Evolutionary conservation across 2,329 filamentous ascomycete species (phyloP), one percentile per base, ranked within the genome.

Genomic region (Trichoderma sp.): DNA sequence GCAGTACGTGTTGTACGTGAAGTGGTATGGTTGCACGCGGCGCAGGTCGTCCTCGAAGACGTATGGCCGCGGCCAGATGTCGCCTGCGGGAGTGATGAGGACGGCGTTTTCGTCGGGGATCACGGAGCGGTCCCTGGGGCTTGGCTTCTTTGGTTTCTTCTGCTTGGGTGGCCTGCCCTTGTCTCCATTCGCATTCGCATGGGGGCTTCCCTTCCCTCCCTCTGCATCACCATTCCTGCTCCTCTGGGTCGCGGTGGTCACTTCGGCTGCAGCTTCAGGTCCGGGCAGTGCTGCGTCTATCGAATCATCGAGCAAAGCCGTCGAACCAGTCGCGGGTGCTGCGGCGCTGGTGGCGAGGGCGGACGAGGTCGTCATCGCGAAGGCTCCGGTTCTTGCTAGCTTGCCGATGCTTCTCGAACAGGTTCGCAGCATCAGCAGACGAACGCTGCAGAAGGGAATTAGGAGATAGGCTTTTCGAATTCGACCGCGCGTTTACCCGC

Each of bases 1-100:
- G 85, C 93, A 96, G 83, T 90, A 94, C 0, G 95, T 98, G 79
- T 97, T 97, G 85, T 98, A 98, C 3, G 95, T 98, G 81, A 88
- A 98, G 80, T 96, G 90, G 79, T 99, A 98, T 4, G 95, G 95
- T 57, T 87, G 87, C 36, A 98, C 92, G 74, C 94, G 91, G 65
- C 95, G 91, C 73, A 99, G 84, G 9, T 93, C 94, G 76, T 92
- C 91, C 76, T 97, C 92, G 73, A 97, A 85, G 77, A 92, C 92
- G 82, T 98, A 98, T 0, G 94, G 94, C 71, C 84, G 82, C 9
- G 87, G 88, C 85, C 84, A 86, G 26, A 82, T 75, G 67, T 83
- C 79, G 34, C 77, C 78, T 6, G 77, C 74, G 4, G 83, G 79
- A 23, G 79, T 81, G 55, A 79, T 78, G 71, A 81, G 74, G 28